Percentiles rank a stretch among this genome's conserved stretches.
These are phyloP conservation scores for Beta corolliflora DNA, from an alignment of 179 eudicot genomes.

Conservation along the genomic window DNA sequence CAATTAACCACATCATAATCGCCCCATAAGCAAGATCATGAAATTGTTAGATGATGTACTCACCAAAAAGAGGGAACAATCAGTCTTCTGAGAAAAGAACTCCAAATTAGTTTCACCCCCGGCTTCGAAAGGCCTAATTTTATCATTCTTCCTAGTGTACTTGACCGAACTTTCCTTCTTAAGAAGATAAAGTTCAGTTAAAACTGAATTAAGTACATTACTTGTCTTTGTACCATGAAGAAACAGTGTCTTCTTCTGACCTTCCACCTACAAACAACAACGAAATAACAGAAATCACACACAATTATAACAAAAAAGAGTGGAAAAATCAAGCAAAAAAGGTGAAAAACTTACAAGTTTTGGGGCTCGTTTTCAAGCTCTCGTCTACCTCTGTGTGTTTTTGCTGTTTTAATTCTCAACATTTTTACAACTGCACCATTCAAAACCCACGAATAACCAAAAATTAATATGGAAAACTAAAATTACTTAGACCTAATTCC, in stretches of 20 bases:
- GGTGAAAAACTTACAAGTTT: conserved; percentile 58
- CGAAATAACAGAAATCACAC: not conserved
- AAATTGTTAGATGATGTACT: not conserved
- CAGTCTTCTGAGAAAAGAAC: conserved; percentile 86
- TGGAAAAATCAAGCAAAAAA: not conserved
- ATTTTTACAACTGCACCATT: conserved; percentile 29
- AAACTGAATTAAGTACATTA: conserved; percentile 54
- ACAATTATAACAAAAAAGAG: not conserved
- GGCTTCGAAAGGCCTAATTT: conserved; percentile 83
- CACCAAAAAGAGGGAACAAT: conserved; percentile 85
- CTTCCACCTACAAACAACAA: conserved; percentile 56
- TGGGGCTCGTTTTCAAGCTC: conserved; percentile 78
- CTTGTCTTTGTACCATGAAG: conserved; percentile 87
- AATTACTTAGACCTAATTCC: not conserved
- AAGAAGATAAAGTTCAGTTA: conserved; percentile 77
- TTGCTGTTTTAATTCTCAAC: conserved; percentile 72
- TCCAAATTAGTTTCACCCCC: conserved; percentile 91
- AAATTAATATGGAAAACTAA: not conserved
- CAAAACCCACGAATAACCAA: not conserved
- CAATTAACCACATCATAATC: not conserved
- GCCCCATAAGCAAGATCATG: too few relatives aligned
- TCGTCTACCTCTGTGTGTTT: conserved; percentile 61
- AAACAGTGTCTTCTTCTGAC: conserved; percentile 76
- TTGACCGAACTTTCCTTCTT: conserved; percentile 74
- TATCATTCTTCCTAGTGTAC: conserved; percentile 76